phyloP scores from a whole-genome alignment of 208 protist genomes.

The Angomonas desouzai region DNA sequence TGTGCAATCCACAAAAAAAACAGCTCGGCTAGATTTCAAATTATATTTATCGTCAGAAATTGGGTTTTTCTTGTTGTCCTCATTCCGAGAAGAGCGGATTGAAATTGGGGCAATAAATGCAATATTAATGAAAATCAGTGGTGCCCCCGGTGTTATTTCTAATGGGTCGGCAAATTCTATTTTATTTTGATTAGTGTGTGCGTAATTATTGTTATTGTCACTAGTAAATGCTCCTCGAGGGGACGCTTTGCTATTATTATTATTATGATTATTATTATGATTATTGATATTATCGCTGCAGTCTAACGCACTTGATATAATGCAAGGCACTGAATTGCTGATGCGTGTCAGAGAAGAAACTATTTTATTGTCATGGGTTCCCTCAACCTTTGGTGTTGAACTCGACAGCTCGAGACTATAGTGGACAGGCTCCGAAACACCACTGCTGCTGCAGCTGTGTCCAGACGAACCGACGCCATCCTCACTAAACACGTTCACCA shows the following conservation, averaged over 20 bases:
- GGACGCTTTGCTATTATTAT: not conserved
- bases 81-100: not conserved
- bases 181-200: not conserved
- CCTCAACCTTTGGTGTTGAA: not conserved
- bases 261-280: not conserved
- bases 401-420: not conserved
- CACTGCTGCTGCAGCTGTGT: not conserved
- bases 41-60: not conserved
- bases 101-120: not conserved
- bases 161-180: not conserved
- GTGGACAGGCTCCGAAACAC: not conserved
- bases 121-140: conserved; percentile 5
- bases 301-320: not conserved
- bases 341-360: not conserved
- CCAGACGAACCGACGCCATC: not conserved
- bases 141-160: not conserved
- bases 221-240: not conserved
- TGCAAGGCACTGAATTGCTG: not conserved
- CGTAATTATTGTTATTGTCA: not conserved
- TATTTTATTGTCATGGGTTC: not conserved
- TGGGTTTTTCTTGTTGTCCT: not conserved
- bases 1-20: conserved; percentile 5
- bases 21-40: not conserved
- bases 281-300: not conserved
- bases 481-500: not conserved